Base-by-base conservation (phyloP, 2,329 filamentous ascomycete species). In the Lizonia empirigonia region DNA sequence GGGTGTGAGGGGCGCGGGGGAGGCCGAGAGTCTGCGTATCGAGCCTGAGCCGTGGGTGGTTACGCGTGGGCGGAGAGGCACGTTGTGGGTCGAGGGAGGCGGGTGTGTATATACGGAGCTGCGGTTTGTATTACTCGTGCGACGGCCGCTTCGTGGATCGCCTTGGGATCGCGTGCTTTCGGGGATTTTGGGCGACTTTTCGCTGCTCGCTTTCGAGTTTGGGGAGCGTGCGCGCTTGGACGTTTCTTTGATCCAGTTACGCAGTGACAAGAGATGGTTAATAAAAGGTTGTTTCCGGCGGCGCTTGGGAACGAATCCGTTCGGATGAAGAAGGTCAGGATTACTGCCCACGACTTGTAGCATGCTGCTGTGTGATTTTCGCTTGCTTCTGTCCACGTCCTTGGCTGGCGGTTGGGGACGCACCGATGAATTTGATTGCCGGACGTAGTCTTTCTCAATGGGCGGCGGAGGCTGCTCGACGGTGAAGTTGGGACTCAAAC, bases 381-480 rank as follows among this genome's bases (percentile, higher is more conserved):
- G 85, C 32, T 46, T 52, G 8, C 44, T 33, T 56, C 85, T 86
- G 22, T 65, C 62, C 10, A 70, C 51, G 59, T 97, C 92, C 71
- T 97, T 97, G 2, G 93, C 91, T 33, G 93, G 93, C 8, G 89
- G 90, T 32, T 90, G 80, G 5, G 92, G 87, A 38, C 90, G 85
- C 54, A 89, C 86, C 23, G 90, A 91, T 10, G 91, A 91, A 64
- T 89, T 91, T 18, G 82, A 82, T 15, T 88, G 92, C 26, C 90
- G 83, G 44, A 88, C 78, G 5, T 86, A 87, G 66, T 91, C 87
- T 68, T 93, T 93, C 65, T 94, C 89, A 42, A 93, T 78, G 0
- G 90, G 88, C 4, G 89, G 89, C 16, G 85, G 51, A 82, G 85
- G 50, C 72, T 77, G 57, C 19, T 72, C 70, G 23, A 72, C 69